Conservation (phyloP, 768 basidiomycete species). For the Piloderma croceum region DNA sequence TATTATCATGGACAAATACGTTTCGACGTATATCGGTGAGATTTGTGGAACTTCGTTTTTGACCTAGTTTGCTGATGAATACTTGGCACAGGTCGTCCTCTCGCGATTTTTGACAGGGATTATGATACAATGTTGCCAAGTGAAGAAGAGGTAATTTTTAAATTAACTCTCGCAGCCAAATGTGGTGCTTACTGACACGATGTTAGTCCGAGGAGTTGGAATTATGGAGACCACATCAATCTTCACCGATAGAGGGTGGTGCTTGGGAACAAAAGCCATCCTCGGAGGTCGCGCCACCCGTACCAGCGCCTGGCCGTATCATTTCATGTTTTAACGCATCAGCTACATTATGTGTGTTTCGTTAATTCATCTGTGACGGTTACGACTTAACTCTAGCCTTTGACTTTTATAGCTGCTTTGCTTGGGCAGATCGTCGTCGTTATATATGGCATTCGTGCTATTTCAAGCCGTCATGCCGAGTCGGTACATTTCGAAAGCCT, state of each 20-base stretch:
- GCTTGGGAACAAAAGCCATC: constrained; percentile 19
- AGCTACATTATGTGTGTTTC: constrained; percentile 58
- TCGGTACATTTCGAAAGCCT: constrained; percentile 50
- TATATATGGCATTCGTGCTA: constrained; percentile 62
- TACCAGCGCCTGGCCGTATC: constrained; percentile 40
- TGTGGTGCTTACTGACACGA: not conserved
- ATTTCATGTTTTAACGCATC: constrained; percentile 77
- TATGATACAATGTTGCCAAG: constrained; percentile 68
- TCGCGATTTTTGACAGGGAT: constrained; percentile 70
- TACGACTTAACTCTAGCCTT: not conserved
- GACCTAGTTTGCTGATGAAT: constrained; percentile 2
- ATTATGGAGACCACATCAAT: constrained; percentile 40
- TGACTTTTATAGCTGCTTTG: constrained; percentile 48
- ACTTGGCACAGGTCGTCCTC: constrained; percentile 49
- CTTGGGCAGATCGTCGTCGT: constrained; percentile 63
- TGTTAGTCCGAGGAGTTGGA: constrained; percentile 62
- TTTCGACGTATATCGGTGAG: constrained; percentile 70
- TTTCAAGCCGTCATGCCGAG: constrained; percentile 52
- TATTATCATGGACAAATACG: constrained; percentile 73
- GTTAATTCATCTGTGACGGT: constrained; percentile 5
- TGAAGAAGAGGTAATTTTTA: constrained; percentile 46
- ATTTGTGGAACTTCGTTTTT: constrained; percentile 8
- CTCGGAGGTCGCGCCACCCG: constrained; percentile 5
- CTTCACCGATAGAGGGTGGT: constrained; percentile 25
- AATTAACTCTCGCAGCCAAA: not conserved